Conservation (phyloP, 225 moss, liverwort and hornwort species). For the Marchantia paleacea region DNA sequence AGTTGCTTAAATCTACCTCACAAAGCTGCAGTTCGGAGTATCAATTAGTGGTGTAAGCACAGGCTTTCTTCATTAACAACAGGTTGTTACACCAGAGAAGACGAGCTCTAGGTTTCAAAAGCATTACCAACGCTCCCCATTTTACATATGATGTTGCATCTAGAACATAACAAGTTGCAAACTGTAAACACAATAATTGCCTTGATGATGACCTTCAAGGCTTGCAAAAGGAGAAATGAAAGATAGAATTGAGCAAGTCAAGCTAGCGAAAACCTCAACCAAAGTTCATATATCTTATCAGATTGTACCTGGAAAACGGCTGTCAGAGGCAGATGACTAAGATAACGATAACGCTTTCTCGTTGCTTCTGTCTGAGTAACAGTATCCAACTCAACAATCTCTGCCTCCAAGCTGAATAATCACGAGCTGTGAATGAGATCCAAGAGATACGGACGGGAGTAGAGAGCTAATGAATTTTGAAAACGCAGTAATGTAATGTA, state of each 20-base stretch:
- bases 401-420: conserved; percentile 60
- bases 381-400: conserved; percentile 79
- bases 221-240: too few relatives aligned
- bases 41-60: background rate
- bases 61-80: too few relatives aligned
- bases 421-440: background rate
- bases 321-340: conserved; percentile 88
- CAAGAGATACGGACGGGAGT: background rate
- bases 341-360: conserved; percentile 91
- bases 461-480: background rate
- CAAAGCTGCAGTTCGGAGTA: conserved; percentile 43
- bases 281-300: too few relatives aligned
- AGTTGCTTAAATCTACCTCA: conserved; percentile 82
- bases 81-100: too few relatives aligned
- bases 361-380: conserved; percentile 86
- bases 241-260: too few relatives aligned
- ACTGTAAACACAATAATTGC: too few relatives aligned
- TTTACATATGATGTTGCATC: too few relatives aligned
- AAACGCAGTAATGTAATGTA: background rate
- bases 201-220: too few relatives aligned
- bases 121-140: too few relatives aligned
- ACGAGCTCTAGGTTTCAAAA: too few relatives aligned
- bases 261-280: too few relatives aligned
- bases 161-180: too few relatives aligned
- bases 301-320: conserved; percentile 62